A percentile compares a stretch with the other conserved stretches of the same genome.
Evolutionary conservation across 225 moss, liverwort and hornwort genomes (phyloP).

Genomic region (Physcomitrium patens): DNA sequence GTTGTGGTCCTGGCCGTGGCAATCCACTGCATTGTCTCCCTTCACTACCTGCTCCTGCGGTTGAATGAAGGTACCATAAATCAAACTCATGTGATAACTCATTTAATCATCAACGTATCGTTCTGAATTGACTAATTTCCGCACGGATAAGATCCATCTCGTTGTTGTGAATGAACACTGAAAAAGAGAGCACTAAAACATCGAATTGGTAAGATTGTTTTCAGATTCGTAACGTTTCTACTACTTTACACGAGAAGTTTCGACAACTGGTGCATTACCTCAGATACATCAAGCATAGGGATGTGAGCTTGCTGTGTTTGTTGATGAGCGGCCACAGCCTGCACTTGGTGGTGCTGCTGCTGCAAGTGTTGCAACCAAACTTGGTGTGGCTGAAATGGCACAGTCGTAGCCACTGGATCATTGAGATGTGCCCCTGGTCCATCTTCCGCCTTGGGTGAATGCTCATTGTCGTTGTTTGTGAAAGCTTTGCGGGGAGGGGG

Average conservation of each 20-base stretch:
- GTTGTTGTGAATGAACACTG: no score
- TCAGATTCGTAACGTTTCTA: background rate
- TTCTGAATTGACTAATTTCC: background rate
- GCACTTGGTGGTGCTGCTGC: conserved; percentile 57
- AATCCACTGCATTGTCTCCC: conserved; percentile 26
- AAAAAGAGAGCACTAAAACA: background rate
- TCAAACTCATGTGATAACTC: background rate
- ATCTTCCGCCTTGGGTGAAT: conserved; percentile 40
- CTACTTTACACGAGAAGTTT: background rate
- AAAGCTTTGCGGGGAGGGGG: conserved; percentile 95
- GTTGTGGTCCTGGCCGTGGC: conserved; percentile 33
- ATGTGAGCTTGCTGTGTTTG: conserved; percentile 46
- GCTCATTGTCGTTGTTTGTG: conserved; percentile 51
- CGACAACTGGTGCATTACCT: conserved; percentile 20
- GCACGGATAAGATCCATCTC: background rate
- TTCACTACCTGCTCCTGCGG: conserved; percentile 34
- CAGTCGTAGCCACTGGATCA: conserved; percentile 24
- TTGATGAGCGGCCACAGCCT: conserved; percentile 32
- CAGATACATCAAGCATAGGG: conserved; percentile 38
- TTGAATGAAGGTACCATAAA: background rate
- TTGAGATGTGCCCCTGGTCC: conserved; percentile 32
- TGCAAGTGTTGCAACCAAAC: conserved; percentile 89
- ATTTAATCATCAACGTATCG: background rate
- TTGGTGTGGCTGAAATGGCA: conserved; percentile 73
- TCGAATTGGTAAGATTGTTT: background rate